Base-by-base conservation (phyloP, 2,329 filamentous ascomycete genomes). In the Aspergillus clavatus region DNA sequence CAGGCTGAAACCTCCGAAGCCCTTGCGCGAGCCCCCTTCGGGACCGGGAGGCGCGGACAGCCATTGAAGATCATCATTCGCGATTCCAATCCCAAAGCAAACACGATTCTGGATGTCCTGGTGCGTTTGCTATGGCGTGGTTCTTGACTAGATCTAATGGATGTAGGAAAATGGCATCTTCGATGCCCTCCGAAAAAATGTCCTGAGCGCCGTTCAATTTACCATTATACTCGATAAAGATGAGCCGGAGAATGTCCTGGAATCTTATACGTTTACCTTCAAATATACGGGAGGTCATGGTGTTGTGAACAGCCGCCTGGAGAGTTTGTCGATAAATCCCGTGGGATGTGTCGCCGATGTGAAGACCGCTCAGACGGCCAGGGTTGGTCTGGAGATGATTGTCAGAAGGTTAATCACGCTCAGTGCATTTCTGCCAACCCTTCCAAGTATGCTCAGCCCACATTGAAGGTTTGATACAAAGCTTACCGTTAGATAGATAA, bases 211-310 rank as follows among this genome's bases (percentile, higher is more conserved):
- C 2, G 46, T 78, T n/a, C 71, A 76, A 46, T 52, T 78, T 24
- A 72, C 69, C 27, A 65, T 78, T 16, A 66, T 71, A 45, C 62
- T 68, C 23, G 63, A 72, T 47, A 62, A 63, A 16, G 52, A 66
- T 14, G 46, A 60, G 5, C 61, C 64, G 3, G 51, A 57, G 6
- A 57, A 70, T 23, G 66, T 76, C n/a, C 39, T 77, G 8, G 75
- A 78, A 56, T 68, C 66, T 4, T 78, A 77, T 55, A 74, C 68
- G 1, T 77, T 77, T 50, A 67, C 65, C 4, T 72, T 78, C 55
- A 67, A 68, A 16, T 77, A 77, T 50, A 46, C 52, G 49, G 39
- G 56, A 45, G 43, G 60, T 42, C 8, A 47, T 59, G 31, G 63
- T 53, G 46, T 58, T 62, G 44, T 63, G 46, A 58, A 52, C 45